Evolutionary conservation across 768 basidiomycete species (phyloP).

Genomic region (Lactarius trivialis): DNA sequence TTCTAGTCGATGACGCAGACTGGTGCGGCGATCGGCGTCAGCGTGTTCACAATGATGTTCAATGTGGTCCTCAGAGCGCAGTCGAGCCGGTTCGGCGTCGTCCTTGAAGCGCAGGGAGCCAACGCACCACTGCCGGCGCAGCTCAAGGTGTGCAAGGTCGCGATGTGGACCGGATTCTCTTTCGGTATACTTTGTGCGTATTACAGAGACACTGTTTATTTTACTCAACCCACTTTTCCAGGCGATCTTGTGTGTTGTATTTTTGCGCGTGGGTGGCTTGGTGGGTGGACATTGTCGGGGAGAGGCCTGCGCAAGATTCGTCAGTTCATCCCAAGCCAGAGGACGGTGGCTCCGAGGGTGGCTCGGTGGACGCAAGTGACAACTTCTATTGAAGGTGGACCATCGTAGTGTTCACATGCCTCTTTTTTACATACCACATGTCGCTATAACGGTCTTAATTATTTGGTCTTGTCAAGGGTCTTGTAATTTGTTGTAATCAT

Average conservation of each 20-base stretch:
- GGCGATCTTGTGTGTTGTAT: constrained; percentile 14
- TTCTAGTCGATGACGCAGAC: constrained; percentile 81
- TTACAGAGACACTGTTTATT: background rate
- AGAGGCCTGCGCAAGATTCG: constrained; percentile 8
- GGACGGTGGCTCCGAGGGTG: background rate
- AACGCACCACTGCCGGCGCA: constrained; percentile 34
- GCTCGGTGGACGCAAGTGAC: too few species aligned
- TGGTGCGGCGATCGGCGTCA: constrained; percentile 63
- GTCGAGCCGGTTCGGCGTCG: constrained; percentile 31
- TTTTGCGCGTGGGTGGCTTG: constrained; percentile 37
- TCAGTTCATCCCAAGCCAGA: background rate
- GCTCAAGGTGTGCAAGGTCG: constrained; percentile 51
- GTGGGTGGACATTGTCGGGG: constrained; percentile 38
- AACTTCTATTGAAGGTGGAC: too few species aligned
- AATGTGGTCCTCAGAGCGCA: constrained; percentile 40
- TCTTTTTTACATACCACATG: too few species aligned
- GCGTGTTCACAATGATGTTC: constrained; percentile 66
- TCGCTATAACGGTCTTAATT: too few species aligned
- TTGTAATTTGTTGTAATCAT: too few species aligned
- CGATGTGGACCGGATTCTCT: constrained; percentile 58
- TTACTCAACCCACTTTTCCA: background rate
- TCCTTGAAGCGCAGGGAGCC: constrained; percentile 25
- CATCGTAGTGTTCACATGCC: too few species aligned
- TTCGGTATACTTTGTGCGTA: constrained; percentile 54
- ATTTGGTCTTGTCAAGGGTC: too few species aligned